Evolutionary conservation across 768 basidiomycete genomes (phyloP).

Genomic region (Tephrocybe sp.): DNA sequence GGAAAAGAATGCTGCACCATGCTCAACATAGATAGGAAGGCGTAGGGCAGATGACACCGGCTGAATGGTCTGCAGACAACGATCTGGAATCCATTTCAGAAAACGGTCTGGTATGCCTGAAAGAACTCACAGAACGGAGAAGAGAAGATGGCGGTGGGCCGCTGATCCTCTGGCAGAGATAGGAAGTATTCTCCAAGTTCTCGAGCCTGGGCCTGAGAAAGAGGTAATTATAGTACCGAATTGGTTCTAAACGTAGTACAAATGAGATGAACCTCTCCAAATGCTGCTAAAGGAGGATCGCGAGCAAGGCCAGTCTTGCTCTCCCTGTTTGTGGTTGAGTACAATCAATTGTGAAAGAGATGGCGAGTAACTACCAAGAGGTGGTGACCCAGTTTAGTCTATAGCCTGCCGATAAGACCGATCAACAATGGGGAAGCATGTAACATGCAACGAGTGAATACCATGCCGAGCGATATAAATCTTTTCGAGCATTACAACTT

Average conservation of each 20-base stretch:
- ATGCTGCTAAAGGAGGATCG: slow-evolving; percentile 72
- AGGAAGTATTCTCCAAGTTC: slow-evolving; percentile 67
- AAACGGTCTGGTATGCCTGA: not conserved
- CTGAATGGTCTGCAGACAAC: slow-evolving; percentile 79
- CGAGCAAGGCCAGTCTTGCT: slow-evolving; percentile 64
- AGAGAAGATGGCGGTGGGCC: slow-evolving; percentile 78
- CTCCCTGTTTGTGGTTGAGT: slow-evolving; percentile 39
- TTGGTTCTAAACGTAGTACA: not conserved
- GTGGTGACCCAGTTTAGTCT: slow-evolving; percentile 70
- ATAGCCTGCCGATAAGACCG: slow-evolving; percentile 46
- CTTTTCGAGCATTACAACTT: slow-evolving; percentile 47
- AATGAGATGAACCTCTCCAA: slow-evolving; percentile 52
- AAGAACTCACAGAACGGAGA: slow-evolving; percentile 72
- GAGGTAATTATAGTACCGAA: not conserved
- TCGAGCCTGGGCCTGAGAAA: slow-evolving; percentile 59
- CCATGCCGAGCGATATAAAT: slow-evolving; percentile 72
- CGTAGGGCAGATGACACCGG: slow-evolving; percentile 61
- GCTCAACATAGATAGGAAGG: slow-evolving; percentile 75
- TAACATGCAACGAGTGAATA: slow-evolving; percentile 21
- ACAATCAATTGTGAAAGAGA: slow-evolving; percentile 9
- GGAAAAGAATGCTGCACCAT: slow-evolving; percentile 45
- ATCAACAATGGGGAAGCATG: not conserved
- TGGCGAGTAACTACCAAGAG: slow-evolving; percentile 49
- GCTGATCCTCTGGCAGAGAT: slow-evolving; percentile 59
- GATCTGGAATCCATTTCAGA: slow-evolving; percentile 44